These are phyloP conservation scores for Tetragonia tetragonoides DNA, from an alignment of 148 eudicot genomes.

Conservation along the genomic window DNA sequence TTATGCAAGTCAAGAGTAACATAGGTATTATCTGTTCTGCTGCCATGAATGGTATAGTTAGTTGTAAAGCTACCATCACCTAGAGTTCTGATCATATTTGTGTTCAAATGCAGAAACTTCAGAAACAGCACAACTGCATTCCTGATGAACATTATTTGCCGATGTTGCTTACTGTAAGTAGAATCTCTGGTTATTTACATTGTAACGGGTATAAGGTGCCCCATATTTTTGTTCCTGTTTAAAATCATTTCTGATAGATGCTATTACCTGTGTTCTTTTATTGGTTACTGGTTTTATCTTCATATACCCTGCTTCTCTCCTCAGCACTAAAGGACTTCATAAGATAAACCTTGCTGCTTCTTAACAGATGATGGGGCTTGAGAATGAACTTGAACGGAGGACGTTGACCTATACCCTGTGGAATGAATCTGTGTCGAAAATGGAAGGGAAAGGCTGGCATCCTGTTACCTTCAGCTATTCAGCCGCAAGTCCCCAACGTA, in stretches of 20 bases:
- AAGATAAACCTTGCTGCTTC: slow-evolving; percentile 6
- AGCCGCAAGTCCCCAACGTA: slow-evolving; percentile 51
- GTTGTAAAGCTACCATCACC: neutral
- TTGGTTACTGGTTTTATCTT: neutral
- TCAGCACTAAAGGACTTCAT: slow-evolving; percentile 1
- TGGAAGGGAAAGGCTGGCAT: slow-evolving; percentile 86
- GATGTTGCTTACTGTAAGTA: slow-evolving; percentile 83
- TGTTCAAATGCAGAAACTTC: slow-evolving; percentile 70
- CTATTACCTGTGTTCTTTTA: slow-evolving; percentile 1
- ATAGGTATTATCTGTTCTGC: too few species aligned
- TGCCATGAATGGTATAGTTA: neutral
- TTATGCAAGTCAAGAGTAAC: too few species aligned
- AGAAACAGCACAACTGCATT: slow-evolving; percentile 94
- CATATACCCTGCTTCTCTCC: neutral
- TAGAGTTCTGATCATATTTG: slow-evolving; percentile 2
- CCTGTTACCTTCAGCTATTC: slow-evolving; percentile 81
- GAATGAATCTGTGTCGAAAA: slow-evolving; percentile 58
- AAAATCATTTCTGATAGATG: neutral
- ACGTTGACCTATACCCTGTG: slow-evolving; percentile 78
- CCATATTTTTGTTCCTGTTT: neutral
- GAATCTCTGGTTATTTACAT: neutral
- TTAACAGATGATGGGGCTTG: slow-evolving; percentile 67
- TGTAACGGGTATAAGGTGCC: neutral
- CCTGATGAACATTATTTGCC: slow-evolving; percentile 98
- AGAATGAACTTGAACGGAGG: slow-evolving; percentile 81